These are phyloP conservation scores for Turnera subulata DNA, from an alignment of 345 rosid species.

Conservation along the genomic window DNA sequence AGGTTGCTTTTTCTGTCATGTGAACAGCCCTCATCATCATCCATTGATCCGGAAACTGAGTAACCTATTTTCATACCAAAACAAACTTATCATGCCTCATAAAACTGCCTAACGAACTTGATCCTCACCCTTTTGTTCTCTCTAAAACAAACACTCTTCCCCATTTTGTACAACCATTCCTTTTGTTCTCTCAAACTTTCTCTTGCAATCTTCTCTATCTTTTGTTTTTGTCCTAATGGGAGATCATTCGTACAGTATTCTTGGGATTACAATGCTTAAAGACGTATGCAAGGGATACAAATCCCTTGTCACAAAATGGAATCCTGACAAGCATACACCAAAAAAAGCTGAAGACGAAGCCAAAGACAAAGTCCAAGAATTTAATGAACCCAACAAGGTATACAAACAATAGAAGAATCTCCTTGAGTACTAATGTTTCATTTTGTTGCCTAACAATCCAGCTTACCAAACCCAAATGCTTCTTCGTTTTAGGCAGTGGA, in stretches of 20 bases:
- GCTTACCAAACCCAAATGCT: neutral
- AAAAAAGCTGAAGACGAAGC: conserved; percentile 30
- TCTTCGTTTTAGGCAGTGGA: conserved; percentile 21
- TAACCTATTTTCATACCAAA: no score
- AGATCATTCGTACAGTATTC: conserved; percentile 31
- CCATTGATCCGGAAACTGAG: no score
- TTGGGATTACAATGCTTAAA: conserved; percentile 32
- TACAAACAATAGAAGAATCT: neutral
- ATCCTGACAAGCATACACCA: conserved; percentile 26
- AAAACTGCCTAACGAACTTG: no score
- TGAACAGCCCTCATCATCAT: no score
- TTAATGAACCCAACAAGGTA: conserved; percentile 25
- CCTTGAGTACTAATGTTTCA: neutral
- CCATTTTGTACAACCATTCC: no score
- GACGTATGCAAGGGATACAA: conserved; percentile 56
- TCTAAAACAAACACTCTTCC: no score
- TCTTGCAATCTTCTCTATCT: neutral
- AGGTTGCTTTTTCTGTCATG: no score
- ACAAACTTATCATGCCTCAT: no score
- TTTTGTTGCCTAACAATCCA: neutral
- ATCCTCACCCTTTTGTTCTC: no score
- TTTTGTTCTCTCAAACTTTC: neutral
- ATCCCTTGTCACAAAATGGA: conserved; percentile 48
- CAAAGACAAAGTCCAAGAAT: conserved; percentile 15
- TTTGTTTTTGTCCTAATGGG: conserved; percentile 29